phyloP scores from a whole-genome alignment of 805 yeast species.

The Barnettozyma sucrosica region DNA sequence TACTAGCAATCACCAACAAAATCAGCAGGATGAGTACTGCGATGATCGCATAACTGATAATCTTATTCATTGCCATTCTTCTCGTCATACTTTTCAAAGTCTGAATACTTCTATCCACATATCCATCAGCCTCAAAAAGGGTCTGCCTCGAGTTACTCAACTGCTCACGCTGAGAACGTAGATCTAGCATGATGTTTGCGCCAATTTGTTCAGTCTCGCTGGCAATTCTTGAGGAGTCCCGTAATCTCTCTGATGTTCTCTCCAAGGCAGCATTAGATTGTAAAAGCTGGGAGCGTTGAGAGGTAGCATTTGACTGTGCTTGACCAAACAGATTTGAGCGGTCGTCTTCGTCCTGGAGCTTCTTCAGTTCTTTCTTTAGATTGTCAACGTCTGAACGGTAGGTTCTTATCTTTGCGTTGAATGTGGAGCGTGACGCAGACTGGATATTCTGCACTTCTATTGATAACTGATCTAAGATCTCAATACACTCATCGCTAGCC shows the following conservation, averaged over 20 bases:
- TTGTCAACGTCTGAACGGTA: conserved; percentile 58
- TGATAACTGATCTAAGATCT: conserved; percentile 78
- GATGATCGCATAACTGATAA: conserved; percentile 86
- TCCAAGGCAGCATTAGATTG: conserved; percentile 76
- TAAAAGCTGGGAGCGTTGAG: conserved; percentile 77
- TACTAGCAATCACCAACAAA: conserved; percentile 75
- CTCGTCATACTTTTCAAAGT: conserved; percentile 90
- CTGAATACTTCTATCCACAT: conserved; percentile 82
- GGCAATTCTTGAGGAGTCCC: conserved; percentile 86
- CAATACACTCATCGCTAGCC: conserved; percentile 74
- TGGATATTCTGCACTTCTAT: conserved; percentile 82
- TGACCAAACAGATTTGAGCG: conserved; percentile 68
- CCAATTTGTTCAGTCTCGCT: conserved; percentile 90
- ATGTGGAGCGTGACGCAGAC: conserved; percentile 60
- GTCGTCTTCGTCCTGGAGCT: conserved; percentile 63
- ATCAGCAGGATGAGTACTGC: conserved; percentile 80
- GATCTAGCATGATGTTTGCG: conserved; percentile 79
- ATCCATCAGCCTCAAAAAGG: conserved; percentile 81
- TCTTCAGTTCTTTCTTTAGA: conserved; percentile 49
- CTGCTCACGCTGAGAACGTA: conserved; percentile 92
- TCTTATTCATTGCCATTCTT: conserved; percentile 83
- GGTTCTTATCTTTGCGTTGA: conserved; percentile 71
- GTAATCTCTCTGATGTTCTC: conserved; percentile 72
- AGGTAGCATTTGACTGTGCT: conserved; percentile 33
- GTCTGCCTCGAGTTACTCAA: conserved; percentile 81